These are phyloP conservation scores for Aspergillus glaucus DNA, from an alignment of 2,329 filamentous ascomycete genomes.

Conservation along the genomic window DNA sequence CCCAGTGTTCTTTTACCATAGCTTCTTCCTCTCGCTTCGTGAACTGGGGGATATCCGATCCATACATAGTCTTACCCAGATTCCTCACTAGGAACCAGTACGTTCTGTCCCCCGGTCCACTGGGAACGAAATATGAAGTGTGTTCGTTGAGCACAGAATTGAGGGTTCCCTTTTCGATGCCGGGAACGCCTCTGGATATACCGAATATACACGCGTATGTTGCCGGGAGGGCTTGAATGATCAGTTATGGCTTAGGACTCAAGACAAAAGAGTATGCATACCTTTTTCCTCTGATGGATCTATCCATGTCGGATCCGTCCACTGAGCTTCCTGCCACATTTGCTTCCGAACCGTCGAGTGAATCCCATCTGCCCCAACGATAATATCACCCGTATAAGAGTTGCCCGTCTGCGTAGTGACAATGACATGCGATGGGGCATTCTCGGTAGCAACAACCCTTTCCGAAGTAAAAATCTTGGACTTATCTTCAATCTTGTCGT, in stretches of 20 bases:
- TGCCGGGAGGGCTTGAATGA: conserved; percentile 9
- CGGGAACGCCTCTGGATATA: conserved; percentile 10
- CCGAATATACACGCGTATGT: conserved; percentile 24
- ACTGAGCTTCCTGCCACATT: conserved; percentile 21
- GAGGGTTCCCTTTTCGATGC: conserved; percentile 9
- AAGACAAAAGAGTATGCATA: not conserved
- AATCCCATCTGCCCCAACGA: conserved; percentile 40
- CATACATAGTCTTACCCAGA: conserved; percentile 11
- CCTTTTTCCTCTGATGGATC: conserved; percentile 10
- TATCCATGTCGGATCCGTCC: conserved; percentile 10
- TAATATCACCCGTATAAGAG: conserved; percentile 22
- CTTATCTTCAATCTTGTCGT: conserved; percentile 19
- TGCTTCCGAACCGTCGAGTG: conserved; percentile 32
- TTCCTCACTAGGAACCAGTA: conserved; percentile 20
- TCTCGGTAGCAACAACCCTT: conserved; percentile 6
- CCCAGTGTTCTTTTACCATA: conserved; percentile 8
- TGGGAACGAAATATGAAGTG: conserved; percentile 14
- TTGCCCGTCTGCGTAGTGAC: conserved; percentile 10
- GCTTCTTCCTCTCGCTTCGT: conserved; percentile 14
- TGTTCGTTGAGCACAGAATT: conserved; percentile 12
- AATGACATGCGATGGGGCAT: conserved; percentile 1
- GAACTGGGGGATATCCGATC: conserved; percentile 16
- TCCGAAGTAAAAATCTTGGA: conserved; percentile 12
- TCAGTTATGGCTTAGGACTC: not conserved
- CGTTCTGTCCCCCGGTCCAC: conserved; percentile 12